These are phyloP conservation scores for Chlorella variabilis DNA, from an alignment of 163 green algal genomes.

Conservation along the genomic window DNA sequence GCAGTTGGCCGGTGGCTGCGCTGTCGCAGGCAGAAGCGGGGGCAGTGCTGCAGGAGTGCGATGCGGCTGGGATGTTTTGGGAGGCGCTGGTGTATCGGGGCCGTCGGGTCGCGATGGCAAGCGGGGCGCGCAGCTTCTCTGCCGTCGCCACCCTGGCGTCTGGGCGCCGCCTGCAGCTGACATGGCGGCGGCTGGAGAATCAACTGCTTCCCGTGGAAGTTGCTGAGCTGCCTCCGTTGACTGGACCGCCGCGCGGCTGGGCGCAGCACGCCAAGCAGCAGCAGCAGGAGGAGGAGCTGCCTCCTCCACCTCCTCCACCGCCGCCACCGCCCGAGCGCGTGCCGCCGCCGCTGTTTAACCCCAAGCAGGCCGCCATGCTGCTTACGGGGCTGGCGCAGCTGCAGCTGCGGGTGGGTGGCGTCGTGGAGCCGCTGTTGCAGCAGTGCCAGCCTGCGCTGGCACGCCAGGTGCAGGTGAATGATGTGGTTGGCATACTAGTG, in stretches of 20 bases:
- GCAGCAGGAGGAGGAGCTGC: neutral
- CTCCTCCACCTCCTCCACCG: neutral
- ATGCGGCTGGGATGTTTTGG: neutral
- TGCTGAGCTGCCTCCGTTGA: neutral
- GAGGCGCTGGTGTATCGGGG: neutral
- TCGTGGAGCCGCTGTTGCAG: conserved; percentile 20
- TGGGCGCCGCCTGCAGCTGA: neutral
- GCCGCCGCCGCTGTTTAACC: neutral
- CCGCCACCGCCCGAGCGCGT: neutral
- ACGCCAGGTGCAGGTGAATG: neutral
- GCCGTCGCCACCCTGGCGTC: neutral
- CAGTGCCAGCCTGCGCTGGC: conserved; percentile 2
- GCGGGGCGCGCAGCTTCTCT: neutral
- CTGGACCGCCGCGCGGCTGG: neutral
- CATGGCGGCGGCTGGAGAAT: neutral
- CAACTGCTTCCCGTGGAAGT: neutral
- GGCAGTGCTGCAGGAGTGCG: neutral
- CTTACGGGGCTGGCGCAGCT: conserved; percentile 23
- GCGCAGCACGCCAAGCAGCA: neutral
- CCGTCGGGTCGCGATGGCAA: neutral
- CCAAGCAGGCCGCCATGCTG: conserved; percentile 6
- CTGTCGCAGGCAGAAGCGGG: neutral
- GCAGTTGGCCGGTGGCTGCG: neutral
- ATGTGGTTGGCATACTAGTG: conserved; percentile 8
- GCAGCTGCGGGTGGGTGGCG: conserved; percentile 7